A percentile compares a stretch with the other conserved stretches of the same genome.
These are phyloP conservation scores for Penicillium sp. DNA, from an alignment of 2,329 filamentous ascomycete genomes.

Conservation along the genomic window DNA sequence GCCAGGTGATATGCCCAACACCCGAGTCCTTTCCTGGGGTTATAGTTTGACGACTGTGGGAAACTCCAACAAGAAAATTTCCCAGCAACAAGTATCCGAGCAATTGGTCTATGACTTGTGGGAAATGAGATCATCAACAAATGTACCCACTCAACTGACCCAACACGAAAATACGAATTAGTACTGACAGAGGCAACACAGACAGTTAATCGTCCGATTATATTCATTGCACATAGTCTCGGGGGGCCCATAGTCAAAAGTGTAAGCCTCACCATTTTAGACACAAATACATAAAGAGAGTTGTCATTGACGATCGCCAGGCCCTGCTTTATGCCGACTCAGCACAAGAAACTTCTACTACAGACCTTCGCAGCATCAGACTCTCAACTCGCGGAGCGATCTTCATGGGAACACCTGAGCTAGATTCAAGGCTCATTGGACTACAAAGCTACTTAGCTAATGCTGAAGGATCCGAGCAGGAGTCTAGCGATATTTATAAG, in stretches of 20 bases:
- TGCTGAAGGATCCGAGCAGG: conserved; percentile 29
- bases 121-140: conserved; percentile 4
- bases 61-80: not conserved
- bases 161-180: no score
- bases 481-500: conserved; percentile 8
- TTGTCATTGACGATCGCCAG: not conserved
- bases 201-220: conserved; percentile 26
- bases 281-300: conserved; percentile 2
- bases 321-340: conserved; percentile 15
- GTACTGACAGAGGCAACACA: not conserved
- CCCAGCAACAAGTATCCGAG: conserved; percentile 7
- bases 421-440: conserved; percentile 32
- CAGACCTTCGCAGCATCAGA: conserved; percentile 16
- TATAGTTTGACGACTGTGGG: conserved; percentile 16
- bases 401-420: conserved; percentile 41
- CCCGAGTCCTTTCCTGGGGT: conserved; percentile 21
- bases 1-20: conserved; percentile 11
- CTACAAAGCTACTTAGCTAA: conserved; percentile 31
- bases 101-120: conserved; percentile 9
- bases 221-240: conserved; percentile 33
- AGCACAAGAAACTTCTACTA: conserved; percentile 7
- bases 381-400: conserved; percentile 30
- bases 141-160: not conserved
- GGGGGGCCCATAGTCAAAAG: conserved; percentile 32
- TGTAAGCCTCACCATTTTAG: conserved; percentile 13